Evolutionary conservation across 2,329 filamentous ascomycete genomes (phyloP), one percentile per base, ranked within the genome.

Genomic region (Colletotrichum cuscutae): DNA sequence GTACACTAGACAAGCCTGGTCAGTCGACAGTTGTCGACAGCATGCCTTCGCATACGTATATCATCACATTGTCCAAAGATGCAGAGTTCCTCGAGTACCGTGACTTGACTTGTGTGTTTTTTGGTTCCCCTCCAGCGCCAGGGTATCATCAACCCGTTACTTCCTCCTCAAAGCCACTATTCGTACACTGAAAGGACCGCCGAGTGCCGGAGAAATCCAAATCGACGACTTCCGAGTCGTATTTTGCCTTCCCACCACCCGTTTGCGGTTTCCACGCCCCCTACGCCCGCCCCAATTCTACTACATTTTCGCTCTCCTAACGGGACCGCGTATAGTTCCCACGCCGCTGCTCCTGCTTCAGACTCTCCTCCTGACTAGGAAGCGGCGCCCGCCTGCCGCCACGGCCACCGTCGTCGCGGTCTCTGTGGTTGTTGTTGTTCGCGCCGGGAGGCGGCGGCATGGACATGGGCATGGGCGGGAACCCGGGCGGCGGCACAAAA

Each of bases 281-380:
- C 61, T 1, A 19, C 26, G 12, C 15, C 52, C 42, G 2, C 15
- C 13, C 8, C 22, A 24, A 32, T 77, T 35, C 11, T 12, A 35
- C 32, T 35, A 35, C 11, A 12, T 12, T 35, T 12, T 12, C 1
- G 32, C 32, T 35, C 11, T 19, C 63, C 52, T 52, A 72, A 30
- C 70, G 66, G 30, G 84, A 80, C 62, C 88, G 82, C 19, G 89
- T 92, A 77, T 90, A 92, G 75, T 91, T 87, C 4, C 90, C 90
- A 66, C 86, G 86, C 68, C 88, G 89, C 86, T 96, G 94, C 82
- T 96, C 94, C 81, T 92, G 90, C 76, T 92, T 89, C 77, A 97
- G 83, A 77, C 93, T 95, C 80, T 97, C 95, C 79, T 94, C 91
- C 82, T 97, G 95, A 79, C 94, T 95, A 0, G 95, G 95, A 56